Conservation (phyloP, 2,329 filamentous ascomycete species). For the Aureobasidium mangrovei region DNA sequence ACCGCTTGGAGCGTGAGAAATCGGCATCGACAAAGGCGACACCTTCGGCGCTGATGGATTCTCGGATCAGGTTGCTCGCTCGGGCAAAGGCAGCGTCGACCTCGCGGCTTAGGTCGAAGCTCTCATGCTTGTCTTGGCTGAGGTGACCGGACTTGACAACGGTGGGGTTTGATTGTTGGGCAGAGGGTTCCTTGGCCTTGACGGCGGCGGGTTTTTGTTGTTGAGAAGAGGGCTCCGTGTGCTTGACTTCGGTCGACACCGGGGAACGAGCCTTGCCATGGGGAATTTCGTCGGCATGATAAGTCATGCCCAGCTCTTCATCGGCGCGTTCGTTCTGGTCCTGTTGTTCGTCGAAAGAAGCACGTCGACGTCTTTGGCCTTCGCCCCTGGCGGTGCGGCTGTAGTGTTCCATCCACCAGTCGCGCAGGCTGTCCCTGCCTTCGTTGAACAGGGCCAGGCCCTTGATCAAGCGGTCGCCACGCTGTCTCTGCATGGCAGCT, state of each 20-base stretch:
- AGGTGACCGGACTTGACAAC: neutral
- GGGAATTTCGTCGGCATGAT: neutral
- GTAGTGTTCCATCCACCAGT: conserved; percentile 22
- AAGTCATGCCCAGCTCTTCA: conserved; percentile 18
- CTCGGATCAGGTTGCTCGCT: conserved; percentile 39
- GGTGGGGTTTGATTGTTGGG: neutral
- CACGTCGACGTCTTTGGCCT: conserved; percentile 9
- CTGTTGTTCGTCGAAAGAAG: neutral
- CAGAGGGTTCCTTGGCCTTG: neutral
- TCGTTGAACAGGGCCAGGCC: conserved; percentile 41
- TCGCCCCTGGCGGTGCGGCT: neutral
- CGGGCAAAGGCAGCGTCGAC: conserved; percentile 32
- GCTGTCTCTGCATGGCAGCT: conserved; percentile 44
- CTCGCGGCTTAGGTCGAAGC: conserved; percentile 14
- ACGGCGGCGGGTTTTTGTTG: neutral
- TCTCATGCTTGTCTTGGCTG: conserved; percentile 21
- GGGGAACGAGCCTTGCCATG: neutral
- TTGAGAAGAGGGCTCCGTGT: neutral
- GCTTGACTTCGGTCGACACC: neutral
- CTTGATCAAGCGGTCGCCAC: conserved; percentile 46
- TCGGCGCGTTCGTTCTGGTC: conserved; percentile 14
- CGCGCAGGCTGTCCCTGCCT: conserved; percentile 19
- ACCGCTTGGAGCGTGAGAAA: conserved; percentile 13
- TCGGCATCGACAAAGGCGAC: conserved; percentile 33
- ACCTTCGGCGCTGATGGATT: conserved; percentile 38